Evolutionary conservation across 2,329 filamentous ascomycete species (phyloP), one percentile per base, ranked within the genome.

Genomic region (Aspergillus terreus): DNA sequence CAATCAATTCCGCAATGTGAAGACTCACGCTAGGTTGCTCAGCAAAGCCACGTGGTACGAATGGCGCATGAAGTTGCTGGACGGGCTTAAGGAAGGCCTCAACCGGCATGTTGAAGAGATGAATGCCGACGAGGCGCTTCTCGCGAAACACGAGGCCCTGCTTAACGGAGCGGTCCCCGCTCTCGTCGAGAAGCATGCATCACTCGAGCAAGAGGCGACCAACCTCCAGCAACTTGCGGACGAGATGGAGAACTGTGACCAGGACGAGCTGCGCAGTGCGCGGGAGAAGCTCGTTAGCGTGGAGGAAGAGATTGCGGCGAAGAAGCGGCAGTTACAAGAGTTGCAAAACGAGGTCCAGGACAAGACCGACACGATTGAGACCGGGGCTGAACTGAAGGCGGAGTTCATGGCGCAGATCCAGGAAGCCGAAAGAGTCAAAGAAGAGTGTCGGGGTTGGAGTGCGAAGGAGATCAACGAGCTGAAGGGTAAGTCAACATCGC

Each of bases 1-100:
- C 73, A 94, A 89, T 58, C 92, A 97, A 67, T 94, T 99, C 78
- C 94, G 95, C 71, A 96, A 97, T 64, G 88, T 96, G 71, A 97
- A 96, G 76, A 92, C 90, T 0, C 88, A 95, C 68, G 90, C 92
- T 14, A 83, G 94, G 23, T 79, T 96, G 12, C 78, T 92, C 47
- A 96, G 92, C 74, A 96, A 96, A 68, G 90, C 90, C 51, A 92
- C 94, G 77, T 99, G 94, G 94, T 99, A 99, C 68, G 88, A 92
- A 64, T 99, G 94, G 94, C 86, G 94, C 38, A 92, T 89, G 79
- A 92, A 94, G 63, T 80, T 97, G 21, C 85, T 88, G 27, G 80
- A 91, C 50, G 88, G 90, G 15, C 79, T 99, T 35, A 91, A 88
- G 65, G 85, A 90, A 60, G 92, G 89, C 3, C 81, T 97, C 3